Evolutionary conservation across 108 stramenopile species (phyloP), one percentile per base, ranked within the genome.

Genomic region (Cylindrotheca closterium): DNA sequence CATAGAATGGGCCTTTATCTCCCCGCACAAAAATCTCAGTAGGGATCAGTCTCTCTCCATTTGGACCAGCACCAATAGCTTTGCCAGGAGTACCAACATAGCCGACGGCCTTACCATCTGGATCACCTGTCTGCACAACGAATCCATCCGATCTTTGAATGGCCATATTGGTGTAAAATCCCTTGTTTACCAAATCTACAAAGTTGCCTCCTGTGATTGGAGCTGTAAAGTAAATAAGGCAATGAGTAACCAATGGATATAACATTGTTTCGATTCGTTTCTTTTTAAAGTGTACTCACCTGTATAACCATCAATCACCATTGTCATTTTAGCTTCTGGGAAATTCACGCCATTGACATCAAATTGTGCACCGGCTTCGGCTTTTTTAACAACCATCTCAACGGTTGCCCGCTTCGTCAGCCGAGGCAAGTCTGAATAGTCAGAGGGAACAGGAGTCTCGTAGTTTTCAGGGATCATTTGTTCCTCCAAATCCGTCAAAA

Each of bases 121-220:
- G 96, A 63, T 96, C 85, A 30, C 97, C 97, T 3, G 94, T 96
- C 75, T 98, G 97, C 0, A 98, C 97, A 22, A 98, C 97, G 78
- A 98, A 98, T 0, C 97, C 97, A 72, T 98, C 97, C 19, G 88
- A 83, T 65, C 97, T 75, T 68, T 94, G 96, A 74, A 98, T 96
- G 25, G 80, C 66, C 95, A 94, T 96, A 58, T 93, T 85, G 81
- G 87, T 86, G 86, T 98, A 98, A 66, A 96, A 96, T 30, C 97
- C 97, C 66, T 94, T 97, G 48, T 92, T 71, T 18, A 98, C 92
- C 55, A 98, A 80, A 58, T 98, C 97, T 15, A 97, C 62, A 74
- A 98, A 96, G 77, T 95, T 96, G 30, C 97, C 82, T 47, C 89
- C 80, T 17, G 97, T 97, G 15, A 98, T 81, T 15, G 97, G 97